Percentiles rank a stretch among this genome's conserved stretches.
Conservation (phyloP, 176 grass and related monocot genomes). For the Eremochloa ophiuroides region DNA sequence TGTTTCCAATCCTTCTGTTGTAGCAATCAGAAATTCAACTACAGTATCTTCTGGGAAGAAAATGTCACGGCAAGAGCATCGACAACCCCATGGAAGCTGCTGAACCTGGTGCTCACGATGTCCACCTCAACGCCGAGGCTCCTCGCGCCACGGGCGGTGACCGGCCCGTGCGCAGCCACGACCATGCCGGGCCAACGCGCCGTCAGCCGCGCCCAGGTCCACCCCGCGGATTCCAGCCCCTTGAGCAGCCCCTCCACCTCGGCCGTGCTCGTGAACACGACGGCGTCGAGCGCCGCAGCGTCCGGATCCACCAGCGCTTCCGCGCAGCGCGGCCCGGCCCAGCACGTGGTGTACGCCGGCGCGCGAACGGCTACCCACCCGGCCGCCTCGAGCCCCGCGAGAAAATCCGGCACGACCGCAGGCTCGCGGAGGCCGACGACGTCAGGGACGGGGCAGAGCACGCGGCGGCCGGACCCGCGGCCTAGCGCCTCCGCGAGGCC, state of each 20-base stretch:
- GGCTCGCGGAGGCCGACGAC: constrained; percentile 66
- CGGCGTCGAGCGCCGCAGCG: constrained; percentile 43
- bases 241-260: constrained; percentile 90
- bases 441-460: constrained; percentile 67
- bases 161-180: constrained; percentile 73
- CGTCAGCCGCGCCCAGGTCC: constrained; percentile 60
- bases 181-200: constrained; percentile 54
- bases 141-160: constrained; percentile 67
- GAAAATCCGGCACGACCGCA: constrained; percentile 52
- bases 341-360: constrained; percentile 61
- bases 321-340: constrained; percentile 56
- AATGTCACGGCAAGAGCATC: constrained; percentile 46
- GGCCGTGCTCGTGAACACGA: constrained; percentile 80
- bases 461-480: constrained; percentile 36
- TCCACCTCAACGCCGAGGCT: constrained; percentile 55
- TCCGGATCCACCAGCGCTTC: constrained; percentile 27
- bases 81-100: constrained; percentile 71
- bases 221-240: constrained; percentile 56
- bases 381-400: constrained; percentile 45
- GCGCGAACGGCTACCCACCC: constrained; percentile 56
- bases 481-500: constrained; percentile 61
- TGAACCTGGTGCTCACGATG: constrained; percentile 62
- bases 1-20: not conserved
- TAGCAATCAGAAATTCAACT: not conserved
- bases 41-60: not conserved